Base-by-base conservation (phyloP, 2,329 filamentous ascomycete species). In the Ophiosphaerella herpotricha region DNA sequence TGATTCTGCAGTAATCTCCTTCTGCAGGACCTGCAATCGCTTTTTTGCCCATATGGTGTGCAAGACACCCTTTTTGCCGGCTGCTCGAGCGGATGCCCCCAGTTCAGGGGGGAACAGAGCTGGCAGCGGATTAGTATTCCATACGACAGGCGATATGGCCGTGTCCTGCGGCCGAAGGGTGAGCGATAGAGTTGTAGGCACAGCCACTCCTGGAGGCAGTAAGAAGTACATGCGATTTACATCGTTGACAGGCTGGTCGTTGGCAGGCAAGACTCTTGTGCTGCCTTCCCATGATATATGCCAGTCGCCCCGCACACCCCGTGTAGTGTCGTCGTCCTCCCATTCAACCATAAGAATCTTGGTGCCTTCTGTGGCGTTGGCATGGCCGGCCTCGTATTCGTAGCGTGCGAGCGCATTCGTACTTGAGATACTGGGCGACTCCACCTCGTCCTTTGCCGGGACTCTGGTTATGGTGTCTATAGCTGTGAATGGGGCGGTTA, bases 341-440 rank as follows among this genome's bases (percentile, higher is more conserved):
- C 91, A 96, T 72, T 96, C 91, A 34, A 96, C 87, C 90, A 96
- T 94, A 62, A 96, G 78, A 56, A 96, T 87, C 77, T 96, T 96
- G 55, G 90, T 95, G 35, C 91, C 91, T 58, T 92, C 88, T 36
- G 58, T 60, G 44, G 53, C 53, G 64, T 90, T 90, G 42, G 85
- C 88, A 70, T 83, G 84, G 32, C 86, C 87, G 0, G 84, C 80
- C 74, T 92, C 88, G 68, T 96, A 95, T 71, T 96, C 91, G 74
- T 95, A 96, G 51, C 91, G 86, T 39, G 90, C 88, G 39, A 91
- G 79, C n/a, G 87, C 87, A 48, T 81, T 82, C 39, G 66, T 79
- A 66, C 68, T 76, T 44, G 77, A 78, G 49, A 78, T 72, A 57
- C 75, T 76, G 26, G 78, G 78, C 29, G 75, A 78, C 60, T 80